These are phyloP conservation scores for Poronia punctata DNA, from an alignment of 495 filamentous ascomycete species.

Conservation along the genomic window DNA sequence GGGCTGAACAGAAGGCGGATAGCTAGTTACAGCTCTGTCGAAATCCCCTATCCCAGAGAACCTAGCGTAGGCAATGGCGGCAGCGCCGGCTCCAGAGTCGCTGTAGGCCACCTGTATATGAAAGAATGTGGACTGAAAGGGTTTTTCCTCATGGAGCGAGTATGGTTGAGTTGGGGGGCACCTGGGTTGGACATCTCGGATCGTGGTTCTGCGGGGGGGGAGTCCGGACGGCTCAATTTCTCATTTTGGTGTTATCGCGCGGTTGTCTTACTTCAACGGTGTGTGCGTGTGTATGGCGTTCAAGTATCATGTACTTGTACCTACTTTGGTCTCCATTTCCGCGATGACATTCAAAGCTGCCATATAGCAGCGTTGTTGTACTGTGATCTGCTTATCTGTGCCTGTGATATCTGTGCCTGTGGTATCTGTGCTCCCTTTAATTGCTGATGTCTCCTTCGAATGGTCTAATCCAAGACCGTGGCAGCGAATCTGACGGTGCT, in stretches of 20 bases:
- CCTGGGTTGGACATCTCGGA: conserved; percentile 14
- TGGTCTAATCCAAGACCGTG: too few relatives aligned
- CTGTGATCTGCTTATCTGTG: not conserved
- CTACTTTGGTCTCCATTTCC: conserved; percentile 1
- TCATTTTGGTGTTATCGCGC: conserved; percentile 6
- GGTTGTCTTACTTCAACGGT: conserved; percentile 1
- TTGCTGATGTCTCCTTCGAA: too few relatives aligned
- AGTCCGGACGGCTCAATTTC: conserved; percentile 7
- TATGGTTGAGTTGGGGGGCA: conserved; percentile 14
- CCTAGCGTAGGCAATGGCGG: not conserved
- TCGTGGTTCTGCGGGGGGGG: conserved; percentile 9
- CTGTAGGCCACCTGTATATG: conserved; percentile 17
- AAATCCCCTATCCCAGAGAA: conserved; percentile 1
- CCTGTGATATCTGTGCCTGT: not conserved
- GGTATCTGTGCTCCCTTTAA: too few relatives aligned
- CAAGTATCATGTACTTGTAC: conserved; percentile 10
- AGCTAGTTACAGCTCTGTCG: not conserved
- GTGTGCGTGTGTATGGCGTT: conserved; percentile 7
- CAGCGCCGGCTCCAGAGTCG: not conserved
- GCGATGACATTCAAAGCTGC: conserved; percentile 5
- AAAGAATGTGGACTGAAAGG: conserved; percentile 13
- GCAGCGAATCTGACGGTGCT: too few relatives aligned
- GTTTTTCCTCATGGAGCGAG: conserved; percentile 23
- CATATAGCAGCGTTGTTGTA: conserved; percentile 1
- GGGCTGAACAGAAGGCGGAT: conserved; percentile 1